phyloP scores from a whole-genome alignment of 1,139 yeast genomes.

The Hyphopichia buzzinii region DNA sequence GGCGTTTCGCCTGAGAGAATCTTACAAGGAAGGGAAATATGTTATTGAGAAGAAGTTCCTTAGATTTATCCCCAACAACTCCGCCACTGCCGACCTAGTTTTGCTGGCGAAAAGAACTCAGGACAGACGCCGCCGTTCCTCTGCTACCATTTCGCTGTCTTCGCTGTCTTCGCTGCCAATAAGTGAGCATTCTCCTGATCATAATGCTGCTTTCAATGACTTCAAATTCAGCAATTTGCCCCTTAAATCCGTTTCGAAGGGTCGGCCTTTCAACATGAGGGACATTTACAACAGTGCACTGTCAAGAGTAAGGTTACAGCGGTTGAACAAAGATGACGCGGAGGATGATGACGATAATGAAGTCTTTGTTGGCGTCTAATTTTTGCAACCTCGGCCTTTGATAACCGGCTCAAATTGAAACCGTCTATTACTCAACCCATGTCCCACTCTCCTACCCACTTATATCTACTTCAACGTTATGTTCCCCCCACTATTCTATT shows the following conservation, averaged over 20 bases:
- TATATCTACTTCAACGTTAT: too few species aligned
- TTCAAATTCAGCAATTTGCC: conserved; percentile 6
- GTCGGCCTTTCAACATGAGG: conserved; percentile 7
- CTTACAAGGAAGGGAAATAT: conserved; percentile 75
- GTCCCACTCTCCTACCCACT: too few species aligned
- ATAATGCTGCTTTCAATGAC: conserved; percentile 1
- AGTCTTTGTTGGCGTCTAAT: conserved; percentile 27
- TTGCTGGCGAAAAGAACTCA: conserved; percentile 29
- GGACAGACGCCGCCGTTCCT: conserved; percentile 21
- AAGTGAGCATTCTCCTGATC: background rate
- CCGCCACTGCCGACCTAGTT: conserved; percentile 24
- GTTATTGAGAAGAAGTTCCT: conserved; percentile 55
- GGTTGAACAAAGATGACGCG: conserved; percentile 17
- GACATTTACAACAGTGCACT: conserved; percentile 16
- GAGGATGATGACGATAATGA: conserved; percentile 23
- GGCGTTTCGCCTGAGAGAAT: conserved; percentile 53
- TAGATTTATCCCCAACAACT: conserved; percentile 23
- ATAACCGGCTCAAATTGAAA: too few species aligned
- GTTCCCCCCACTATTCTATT: too few species aligned
- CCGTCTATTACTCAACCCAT: too few species aligned
- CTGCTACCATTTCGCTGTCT: conserved; percentile 11
- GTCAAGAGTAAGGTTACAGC: conserved; percentile 17
- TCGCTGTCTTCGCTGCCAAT: conserved; percentile 4
- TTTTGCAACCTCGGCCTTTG: too few species aligned
- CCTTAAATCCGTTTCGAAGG: conserved; percentile 1